Conservation (phyloP, 345 rosid genomes). For the Eucalyptus curtisii region DNA sequence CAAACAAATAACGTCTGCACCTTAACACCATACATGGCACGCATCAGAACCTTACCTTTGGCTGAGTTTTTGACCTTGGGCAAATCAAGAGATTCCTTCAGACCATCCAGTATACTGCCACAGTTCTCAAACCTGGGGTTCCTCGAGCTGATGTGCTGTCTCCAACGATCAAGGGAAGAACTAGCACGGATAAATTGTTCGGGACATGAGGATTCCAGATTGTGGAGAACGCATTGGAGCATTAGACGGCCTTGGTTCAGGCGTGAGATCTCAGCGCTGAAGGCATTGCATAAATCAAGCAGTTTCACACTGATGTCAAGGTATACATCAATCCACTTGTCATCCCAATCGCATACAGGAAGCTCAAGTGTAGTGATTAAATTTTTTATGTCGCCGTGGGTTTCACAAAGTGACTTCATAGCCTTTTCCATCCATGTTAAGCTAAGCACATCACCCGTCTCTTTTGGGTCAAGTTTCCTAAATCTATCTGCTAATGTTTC, state of each 20-base stretch:
- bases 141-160: slow-evolving; percentile 45
- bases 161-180: slow-evolving; percentile 71
- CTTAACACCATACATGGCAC: slow-evolving; percentile 81
- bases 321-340: slow-evolving; percentile 86
- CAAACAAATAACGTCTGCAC: slow-evolving; percentile 67
- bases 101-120: slow-evolving; percentile 35
- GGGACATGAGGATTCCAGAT: slow-evolving; percentile 37
- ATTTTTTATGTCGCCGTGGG: slow-evolving; percentile 46
- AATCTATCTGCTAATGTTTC: slow-evolving; percentile 44
- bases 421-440: slow-evolving; percentile 82
- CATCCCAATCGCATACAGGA: slow-evolving; percentile 83
- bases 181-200: slow-evolving; percentile 36
- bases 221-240: slow-evolving; percentile 59
- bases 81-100: slow-evolving; percentile 40
- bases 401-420: slow-evolving; percentile 66
- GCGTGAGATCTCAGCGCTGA: slow-evolving; percentile 64
- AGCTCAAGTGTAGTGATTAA: slow-evolving; percentile 71
- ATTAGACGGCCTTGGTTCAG: slow-evolving; percentile 71
- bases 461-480: slow-evolving; percentile 49
- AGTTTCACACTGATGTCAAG: slow-evolving; percentile 75
- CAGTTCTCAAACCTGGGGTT: slow-evolving; percentile 58
- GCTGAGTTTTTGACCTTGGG: slow-evolving; percentile 87
- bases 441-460: slow-evolving; percentile 49
- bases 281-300: slow-evolving; percentile 68
- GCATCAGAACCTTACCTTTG: slow-evolving; percentile 86